phyloP scores from a whole-genome alignment of 306 rosid species.

The Cotoneaster glaucophyllus region DNA sequence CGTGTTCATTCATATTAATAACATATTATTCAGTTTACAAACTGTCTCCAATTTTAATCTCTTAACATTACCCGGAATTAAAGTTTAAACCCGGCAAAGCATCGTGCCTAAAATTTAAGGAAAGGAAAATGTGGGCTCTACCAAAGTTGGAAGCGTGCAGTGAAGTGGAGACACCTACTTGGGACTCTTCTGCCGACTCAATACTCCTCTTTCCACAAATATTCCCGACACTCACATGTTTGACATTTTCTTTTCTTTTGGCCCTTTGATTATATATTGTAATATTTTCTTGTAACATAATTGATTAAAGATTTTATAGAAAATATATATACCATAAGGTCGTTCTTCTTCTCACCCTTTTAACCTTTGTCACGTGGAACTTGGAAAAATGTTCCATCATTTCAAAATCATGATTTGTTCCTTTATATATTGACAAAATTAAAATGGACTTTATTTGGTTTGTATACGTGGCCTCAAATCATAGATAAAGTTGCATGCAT shows the following conservation, averaged over 20 bases:
- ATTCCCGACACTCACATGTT: neutral
- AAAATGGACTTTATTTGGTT: neutral
- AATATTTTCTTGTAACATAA: too few relatives aligned
- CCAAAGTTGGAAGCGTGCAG: neutral
- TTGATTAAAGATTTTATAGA: neutral
- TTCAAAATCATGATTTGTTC: neutral
- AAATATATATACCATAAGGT: neutral
- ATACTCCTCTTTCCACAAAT: neutral
- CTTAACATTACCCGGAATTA: too few relatives aligned
- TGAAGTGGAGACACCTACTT: neutral
- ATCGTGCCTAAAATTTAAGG: neutral
- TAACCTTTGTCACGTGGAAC: neutral
- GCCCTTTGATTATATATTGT: neutral
- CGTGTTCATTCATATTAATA: too few relatives aligned
- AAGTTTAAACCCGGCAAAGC: neutral
- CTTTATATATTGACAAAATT: neutral
- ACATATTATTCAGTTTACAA: too few relatives aligned
- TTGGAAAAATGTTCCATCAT: neutral
- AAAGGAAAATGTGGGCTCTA: neutral
- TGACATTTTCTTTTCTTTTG: neutral
- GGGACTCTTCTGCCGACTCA: constrained; percentile 23
- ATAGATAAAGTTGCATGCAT: neutral
- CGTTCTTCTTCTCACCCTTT: neutral
- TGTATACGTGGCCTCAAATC: neutral
- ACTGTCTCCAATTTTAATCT: too few relatives aligned